phyloP scores from a whole-genome alignment of 208 protist species.

The Trypanosoma scelopori region DNA sequence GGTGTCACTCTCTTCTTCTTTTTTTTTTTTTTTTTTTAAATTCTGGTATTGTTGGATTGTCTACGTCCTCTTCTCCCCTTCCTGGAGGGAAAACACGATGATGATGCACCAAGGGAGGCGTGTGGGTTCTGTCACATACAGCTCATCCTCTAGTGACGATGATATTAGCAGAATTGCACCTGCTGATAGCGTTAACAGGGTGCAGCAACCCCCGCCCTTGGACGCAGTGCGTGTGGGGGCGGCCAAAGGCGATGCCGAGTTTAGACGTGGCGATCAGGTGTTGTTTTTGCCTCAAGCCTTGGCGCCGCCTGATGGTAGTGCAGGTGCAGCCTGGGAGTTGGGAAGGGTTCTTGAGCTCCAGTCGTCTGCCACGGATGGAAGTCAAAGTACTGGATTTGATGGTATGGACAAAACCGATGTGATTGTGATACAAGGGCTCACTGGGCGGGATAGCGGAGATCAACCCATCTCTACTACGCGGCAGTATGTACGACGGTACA shows the following conservation, averaged over 20 bases:
- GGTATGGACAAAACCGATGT: background rate
- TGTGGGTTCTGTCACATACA: conserved; percentile 11
- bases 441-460: background rate
- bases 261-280: conserved; percentile 3
- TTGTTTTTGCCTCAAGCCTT: background rate
- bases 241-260: background rate
- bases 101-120: background rate
- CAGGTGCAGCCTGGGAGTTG: conserved; percentile 7
- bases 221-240: too few relatives aligned
- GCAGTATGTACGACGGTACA: conserved; percentile 9
- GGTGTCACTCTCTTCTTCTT: too few relatives aligned
- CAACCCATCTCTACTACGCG: background rate
- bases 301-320: background rate
- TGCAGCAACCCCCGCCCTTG: background rate
- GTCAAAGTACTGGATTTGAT: background rate
- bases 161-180: background rate
- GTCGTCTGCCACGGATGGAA: background rate
- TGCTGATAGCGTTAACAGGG: background rate
- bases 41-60: background rate
- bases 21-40: conserved; percentile 15
- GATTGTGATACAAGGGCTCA: background rate
- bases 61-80: background rate
- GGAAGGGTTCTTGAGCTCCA: conserved; percentile 10
- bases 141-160: conserved; percentile 11
- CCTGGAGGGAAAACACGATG: background rate